These are phyloP conservation scores for Bipolaris cookei DNA, from an alignment of 2,329 filamentous ascomycete species.

Conservation along the genomic window DNA sequence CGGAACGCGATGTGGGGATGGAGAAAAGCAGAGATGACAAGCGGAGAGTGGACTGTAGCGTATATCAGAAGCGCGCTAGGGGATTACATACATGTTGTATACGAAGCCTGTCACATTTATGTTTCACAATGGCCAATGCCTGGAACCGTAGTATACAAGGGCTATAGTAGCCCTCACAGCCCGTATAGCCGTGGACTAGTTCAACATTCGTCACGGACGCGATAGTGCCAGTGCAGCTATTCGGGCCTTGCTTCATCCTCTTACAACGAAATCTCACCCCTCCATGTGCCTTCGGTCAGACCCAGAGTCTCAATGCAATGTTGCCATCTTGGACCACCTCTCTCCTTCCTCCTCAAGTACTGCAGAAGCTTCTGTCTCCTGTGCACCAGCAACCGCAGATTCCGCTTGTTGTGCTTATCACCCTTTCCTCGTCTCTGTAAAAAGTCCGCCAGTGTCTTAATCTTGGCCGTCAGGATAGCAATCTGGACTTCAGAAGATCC, in stretches of 20 bases:
- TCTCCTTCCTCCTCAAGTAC: slow-evolving; percentile 88
- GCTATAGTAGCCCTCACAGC: slow-evolving; percentile 12
- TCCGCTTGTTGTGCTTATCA: slow-evolving; percentile 94
- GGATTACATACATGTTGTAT: background rate
- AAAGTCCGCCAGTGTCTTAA: slow-evolving; percentile 76
- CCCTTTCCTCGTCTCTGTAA: slow-evolving; percentile 74
- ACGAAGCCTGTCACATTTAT: slow-evolving; percentile 30
- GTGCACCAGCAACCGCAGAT: slow-evolving; percentile 84
- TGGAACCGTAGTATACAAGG: background rate
- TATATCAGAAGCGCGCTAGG: background rate
- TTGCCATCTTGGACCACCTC: slow-evolving; percentile 88
- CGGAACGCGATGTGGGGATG: no score
- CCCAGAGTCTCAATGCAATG: slow-evolving; percentile 84
- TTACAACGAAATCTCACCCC: slow-evolving; percentile 82
- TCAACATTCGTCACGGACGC: slow-evolving; percentile 2
- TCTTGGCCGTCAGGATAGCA: slow-evolving; percentile 93
- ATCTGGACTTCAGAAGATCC: slow-evolving; percentile 98
- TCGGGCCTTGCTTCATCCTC: background rate
- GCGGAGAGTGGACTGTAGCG: background rate
- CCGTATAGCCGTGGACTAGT: background rate
- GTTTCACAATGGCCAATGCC: background rate
- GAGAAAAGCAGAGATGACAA: background rate
- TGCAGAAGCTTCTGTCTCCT: slow-evolving; percentile 84
- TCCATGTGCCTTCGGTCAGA: slow-evolving; percentile 85
- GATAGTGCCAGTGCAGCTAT: background rate